These are phyloP conservation scores for Halophytophthora polymorphica DNA, from an alignment of 352 stramenopile species.

Conservation along the genomic window DNA sequence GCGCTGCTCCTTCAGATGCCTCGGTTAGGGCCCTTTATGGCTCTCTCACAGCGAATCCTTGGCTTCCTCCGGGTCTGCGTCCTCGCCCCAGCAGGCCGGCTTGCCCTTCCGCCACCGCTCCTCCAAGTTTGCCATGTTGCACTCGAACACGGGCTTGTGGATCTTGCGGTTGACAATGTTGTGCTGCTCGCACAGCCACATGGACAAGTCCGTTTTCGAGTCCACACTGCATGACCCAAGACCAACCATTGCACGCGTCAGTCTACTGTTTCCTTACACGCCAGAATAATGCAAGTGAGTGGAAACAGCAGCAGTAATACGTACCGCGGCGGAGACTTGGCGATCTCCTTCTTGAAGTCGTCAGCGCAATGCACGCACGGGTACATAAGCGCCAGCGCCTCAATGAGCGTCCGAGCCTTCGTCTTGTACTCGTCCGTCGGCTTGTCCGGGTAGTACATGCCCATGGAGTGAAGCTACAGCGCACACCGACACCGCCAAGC, in stretches of 20 bases:
- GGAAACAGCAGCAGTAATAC: slow-evolving; percentile 3
- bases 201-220: slow-evolving; percentile 89
- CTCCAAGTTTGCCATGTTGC: slow-evolving; percentile 91
- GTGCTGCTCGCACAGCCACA: slow-evolving; percentile 97
- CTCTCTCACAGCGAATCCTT: slow-evolving; percentile 26
- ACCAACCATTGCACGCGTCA: background rate
- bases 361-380: slow-evolving; percentile 92
- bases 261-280: background rate
- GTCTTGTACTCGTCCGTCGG: slow-evolving; percentile 89
- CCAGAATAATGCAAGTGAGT: background rate
- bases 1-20: background rate
- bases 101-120: slow-evolving; percentile 93
- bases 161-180: slow-evolving; percentile 98
- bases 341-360: slow-evolving; percentile 95
- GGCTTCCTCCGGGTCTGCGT: slow-evolving; percentile 32
- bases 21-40: slow-evolving; percentile 13
- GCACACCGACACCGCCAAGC: background rate
- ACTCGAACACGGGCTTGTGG: slow-evolving; percentile 93
- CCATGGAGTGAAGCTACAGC: slow-evolving; percentile 89
- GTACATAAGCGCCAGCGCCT: slow-evolving; percentile 91
- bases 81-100: slow-evolving; percentile 78
- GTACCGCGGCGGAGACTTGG: slow-evolving; percentile 89
- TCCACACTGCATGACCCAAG: slow-evolving; percentile 60
- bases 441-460: slow-evolving; percentile 96
- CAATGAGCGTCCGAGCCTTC: slow-evolving; percentile 89